phyloP scores from a whole-genome alignment of 2,329 filamentous ascomycete species.

The Aspergillus viridinutans region DNA sequence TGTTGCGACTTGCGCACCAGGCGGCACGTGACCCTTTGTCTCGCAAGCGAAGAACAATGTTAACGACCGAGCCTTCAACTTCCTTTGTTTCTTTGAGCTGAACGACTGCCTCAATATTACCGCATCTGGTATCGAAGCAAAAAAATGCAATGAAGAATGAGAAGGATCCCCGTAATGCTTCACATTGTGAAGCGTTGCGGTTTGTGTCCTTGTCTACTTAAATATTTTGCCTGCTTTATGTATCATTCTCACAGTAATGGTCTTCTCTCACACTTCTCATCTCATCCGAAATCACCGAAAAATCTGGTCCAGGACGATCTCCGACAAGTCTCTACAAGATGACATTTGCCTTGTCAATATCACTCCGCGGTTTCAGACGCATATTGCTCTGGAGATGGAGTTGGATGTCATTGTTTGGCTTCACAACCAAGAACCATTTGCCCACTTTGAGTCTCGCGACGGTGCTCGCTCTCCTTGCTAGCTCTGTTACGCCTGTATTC shows the following conservation, averaged over 20 bases:
- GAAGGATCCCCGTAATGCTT: not conserved
- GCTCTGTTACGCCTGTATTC: constrained; percentile 60
- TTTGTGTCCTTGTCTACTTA: not conserved
- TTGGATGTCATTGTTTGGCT: constrained; percentile 64
- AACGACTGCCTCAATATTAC: constrained; percentile 19
- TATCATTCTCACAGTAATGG: not conserved
- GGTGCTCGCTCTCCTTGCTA: constrained; percentile 54
- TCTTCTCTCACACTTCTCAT: not conserved
- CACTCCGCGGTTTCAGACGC: not conserved
- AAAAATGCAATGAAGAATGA: not conserved
- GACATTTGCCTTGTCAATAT: not conserved
- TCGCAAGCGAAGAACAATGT: constrained; percentile 17
- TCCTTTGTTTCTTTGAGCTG: constrained; percentile 14
- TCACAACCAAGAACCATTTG: constrained; percentile 61
- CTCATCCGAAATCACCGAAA: not conserved
- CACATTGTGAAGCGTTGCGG: constrained; percentile 7
- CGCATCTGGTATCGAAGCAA: constrained; percentile 9
- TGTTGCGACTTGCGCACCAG: constrained; percentile 4
- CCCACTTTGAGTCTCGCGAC: constrained; percentile 53
- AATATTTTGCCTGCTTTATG: not conserved
- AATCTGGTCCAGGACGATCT: not conserved
- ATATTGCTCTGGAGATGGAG: constrained; percentile 11
- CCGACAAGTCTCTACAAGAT: not conserved
- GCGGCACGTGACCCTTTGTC: constrained; percentile 1
- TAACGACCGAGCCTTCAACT: constrained; percentile 2